Evolutionary conservation across 1,284 basidiomycete genomes (phyloP).

Genomic region (Trametes versicolor): DNA sequence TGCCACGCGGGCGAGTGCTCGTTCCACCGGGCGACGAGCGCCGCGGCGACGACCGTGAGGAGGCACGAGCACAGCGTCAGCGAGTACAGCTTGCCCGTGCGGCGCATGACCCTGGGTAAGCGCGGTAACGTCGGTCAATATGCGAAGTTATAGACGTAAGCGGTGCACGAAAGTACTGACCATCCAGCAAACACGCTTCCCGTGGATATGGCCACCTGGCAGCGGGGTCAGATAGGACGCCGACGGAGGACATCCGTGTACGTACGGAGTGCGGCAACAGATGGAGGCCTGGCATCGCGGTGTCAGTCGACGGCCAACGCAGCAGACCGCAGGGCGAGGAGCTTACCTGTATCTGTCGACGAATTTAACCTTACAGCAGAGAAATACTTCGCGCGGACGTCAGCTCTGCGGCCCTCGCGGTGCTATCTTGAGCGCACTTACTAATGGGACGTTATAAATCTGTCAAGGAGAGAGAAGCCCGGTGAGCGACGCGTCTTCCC

Average conservation of each 20-base stretch:
- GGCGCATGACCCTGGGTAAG: constrained; percentile 76
- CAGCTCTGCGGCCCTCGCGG: neutral
- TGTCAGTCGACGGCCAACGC: constrained; percentile 24
- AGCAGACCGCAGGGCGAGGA: constrained; percentile 20
- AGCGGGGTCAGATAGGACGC: constrained; percentile 31
- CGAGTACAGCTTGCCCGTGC: constrained; percentile 82
- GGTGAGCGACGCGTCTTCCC: constrained; percentile 1
- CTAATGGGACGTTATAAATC: constrained; percentile 89
- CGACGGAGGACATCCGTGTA: constrained; percentile 4
- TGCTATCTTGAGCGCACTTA: constrained; percentile 45
- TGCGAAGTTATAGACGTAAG: constrained; percentile 11
- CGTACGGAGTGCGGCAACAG: constrained; percentile 88
- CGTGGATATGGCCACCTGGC: constrained; percentile 75
- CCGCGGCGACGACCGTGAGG: constrained; percentile 63
- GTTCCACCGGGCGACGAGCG: constrained; percentile 70
- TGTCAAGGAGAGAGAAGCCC: constrained; percentile 44
- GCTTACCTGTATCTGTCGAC: constrained; percentile 75
- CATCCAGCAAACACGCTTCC: constrained; percentile 89
- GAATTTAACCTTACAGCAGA: constrained; percentile 84
- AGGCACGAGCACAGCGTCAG: constrained; percentile 71
- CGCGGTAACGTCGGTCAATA: constrained; percentile 15
- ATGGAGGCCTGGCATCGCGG: constrained; percentile 64
- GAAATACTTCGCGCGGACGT: constrained; percentile 65
- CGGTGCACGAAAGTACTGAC: constrained; percentile 51
- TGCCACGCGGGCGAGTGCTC: constrained; percentile 68